Conservation (phyloP, 1,284 basidiomycete species). For the Tylopilus orsonianus region DNA sequence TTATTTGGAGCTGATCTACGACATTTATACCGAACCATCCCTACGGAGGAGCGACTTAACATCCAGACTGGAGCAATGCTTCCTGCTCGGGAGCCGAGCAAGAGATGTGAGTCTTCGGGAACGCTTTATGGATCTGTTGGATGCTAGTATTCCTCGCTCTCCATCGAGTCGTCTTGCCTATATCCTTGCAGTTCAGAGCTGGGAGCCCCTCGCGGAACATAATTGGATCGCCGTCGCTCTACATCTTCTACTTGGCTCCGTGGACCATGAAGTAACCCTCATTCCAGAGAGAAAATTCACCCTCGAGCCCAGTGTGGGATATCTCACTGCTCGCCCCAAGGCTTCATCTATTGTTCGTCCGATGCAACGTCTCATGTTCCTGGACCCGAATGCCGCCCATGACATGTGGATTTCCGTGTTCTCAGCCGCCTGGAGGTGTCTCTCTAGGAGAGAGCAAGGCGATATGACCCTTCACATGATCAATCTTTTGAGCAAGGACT, state of each 20-base stretch:
- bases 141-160: slow-evolving; percentile 84
- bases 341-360: slow-evolving; percentile 70
- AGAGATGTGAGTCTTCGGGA: slow-evolving; percentile 80
- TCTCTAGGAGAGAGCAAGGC: slow-evolving; percentile 84
- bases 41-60: slow-evolving; percentile 93
- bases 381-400: slow-evolving; percentile 78
- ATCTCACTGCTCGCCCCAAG: slow-evolving; percentile 47
- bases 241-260: slow-evolving; percentile 84
- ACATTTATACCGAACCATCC: slow-evolving; percentile 88
- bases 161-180: slow-evolving; percentile 86
- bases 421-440: slow-evolving; percentile 84
- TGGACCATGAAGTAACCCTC: slow-evolving; percentile 63
- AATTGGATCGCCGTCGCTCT: slow-evolving; percentile 96
- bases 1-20: slow-evolving; percentile 90
- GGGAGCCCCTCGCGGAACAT: slow-evolving; percentile 91
- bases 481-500: slow-evolving; percentile 89
- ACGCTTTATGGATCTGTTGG: slow-evolving; percentile 89
- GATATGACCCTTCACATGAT: slow-evolving; percentile 92
- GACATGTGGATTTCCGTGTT: slow-evolving; percentile 91
- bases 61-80: slow-evolving; percentile 89
- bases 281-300: slow-evolving; percentile 36
- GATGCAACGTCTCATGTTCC: slow-evolving; percentile 81
- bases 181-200: slow-evolving; percentile 91
- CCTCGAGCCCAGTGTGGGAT: slow-evolving; percentile 29
- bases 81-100: slow-evolving; percentile 89